phyloP scores from a whole-genome alignment of 208 protist genomes.

The Balamuthia mandrillaris region DNA sequence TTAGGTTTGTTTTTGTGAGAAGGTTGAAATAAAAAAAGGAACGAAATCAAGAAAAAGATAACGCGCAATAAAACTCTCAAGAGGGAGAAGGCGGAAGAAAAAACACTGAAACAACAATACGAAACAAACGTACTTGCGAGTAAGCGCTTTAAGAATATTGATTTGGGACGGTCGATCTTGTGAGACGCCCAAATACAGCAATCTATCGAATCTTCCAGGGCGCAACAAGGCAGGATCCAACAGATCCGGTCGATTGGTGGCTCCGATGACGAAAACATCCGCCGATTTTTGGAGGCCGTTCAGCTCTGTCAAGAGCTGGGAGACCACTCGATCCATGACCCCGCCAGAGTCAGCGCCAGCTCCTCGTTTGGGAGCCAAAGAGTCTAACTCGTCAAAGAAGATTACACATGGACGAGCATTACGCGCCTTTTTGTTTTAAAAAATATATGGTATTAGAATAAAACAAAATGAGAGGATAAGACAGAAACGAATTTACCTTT shows the following conservation, averaged over 20 bases:
- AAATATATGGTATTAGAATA: background rate
- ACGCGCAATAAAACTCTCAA: background rate
- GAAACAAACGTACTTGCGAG: constrained; percentile 46
- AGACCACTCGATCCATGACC: constrained; percentile 77
- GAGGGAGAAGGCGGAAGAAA: background rate
- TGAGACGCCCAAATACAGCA: constrained; percentile 64
- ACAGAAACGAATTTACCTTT: constrained; percentile 20
- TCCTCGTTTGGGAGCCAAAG: constrained; percentile 69
- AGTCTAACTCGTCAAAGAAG: constrained; percentile 82
- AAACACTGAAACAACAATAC: background rate
- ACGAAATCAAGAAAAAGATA: background rate
- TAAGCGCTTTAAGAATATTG: constrained; percentile 59
- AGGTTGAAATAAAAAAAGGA: background rate
- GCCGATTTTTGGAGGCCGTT: constrained; percentile 64
- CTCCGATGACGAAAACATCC: constrained; percentile 72
- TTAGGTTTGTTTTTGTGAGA: background rate
- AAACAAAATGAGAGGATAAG: background rate
- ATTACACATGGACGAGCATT: constrained; percentile 73
- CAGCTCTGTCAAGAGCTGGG: constrained; percentile 76
- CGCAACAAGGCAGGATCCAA: constrained; percentile 69
- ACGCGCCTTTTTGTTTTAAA: constrained; percentile 43
- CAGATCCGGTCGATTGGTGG: constrained; percentile 74
- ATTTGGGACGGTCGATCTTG: constrained; percentile 51
- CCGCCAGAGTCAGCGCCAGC: constrained; percentile 65
- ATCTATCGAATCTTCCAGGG: constrained; percentile 61